These are phyloP conservation scores for Massarina eburnea DNA, from an alignment of 2,329 filamentous ascomycete species.

Conservation along the genomic window DNA sequence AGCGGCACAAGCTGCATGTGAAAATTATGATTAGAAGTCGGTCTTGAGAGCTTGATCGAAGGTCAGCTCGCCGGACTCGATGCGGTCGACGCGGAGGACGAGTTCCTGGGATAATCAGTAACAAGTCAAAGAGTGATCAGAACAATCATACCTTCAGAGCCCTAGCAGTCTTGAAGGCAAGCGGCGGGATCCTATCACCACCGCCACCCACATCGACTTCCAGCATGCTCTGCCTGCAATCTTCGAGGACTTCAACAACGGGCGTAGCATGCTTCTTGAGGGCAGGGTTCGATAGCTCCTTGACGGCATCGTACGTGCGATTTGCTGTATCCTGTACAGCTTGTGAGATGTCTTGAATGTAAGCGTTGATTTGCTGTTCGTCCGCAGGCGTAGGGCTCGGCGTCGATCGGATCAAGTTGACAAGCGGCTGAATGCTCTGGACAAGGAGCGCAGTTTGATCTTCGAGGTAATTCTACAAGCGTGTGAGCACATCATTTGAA, in stretches of 20 bases:
- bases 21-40: slow-evolving; percentile 26
- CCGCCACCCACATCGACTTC: slow-evolving; percentile 63
- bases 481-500: slow-evolving; percentile 12
- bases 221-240: slow-evolving; percentile 66
- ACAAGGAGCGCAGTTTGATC: slow-evolving; percentile 79
- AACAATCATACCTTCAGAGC: slow-evolving; percentile 67
- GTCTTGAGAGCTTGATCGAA: slow-evolving; percentile 35
- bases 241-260: slow-evolving; percentile 59
- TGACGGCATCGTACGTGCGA: slow-evolving; percentile 59
- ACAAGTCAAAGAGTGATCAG: background rate
- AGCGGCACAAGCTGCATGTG: background rate
- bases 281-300: slow-evolving; percentile 52
- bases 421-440: slow-evolving; percentile 78
- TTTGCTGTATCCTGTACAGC: slow-evolving; percentile 71
- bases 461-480: slow-evolving; percentile 69
- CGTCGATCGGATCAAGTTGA: slow-evolving; percentile 63
- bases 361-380: slow-evolving; percentile 59
- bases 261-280: slow-evolving; percentile 54
- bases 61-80: slow-evolving; percentile 42
- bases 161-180: slow-evolving; percentile 83
- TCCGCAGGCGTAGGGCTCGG: slow-evolving; percentile 32
- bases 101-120: slow-evolving; percentile 40
- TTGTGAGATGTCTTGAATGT: slow-evolving; percentile 69
- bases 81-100: slow-evolving; percentile 45
- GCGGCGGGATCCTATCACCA: slow-evolving; percentile 68